A percentile compares a stretch with the other conserved stretches of the same genome.
Conservation (phyloP, 305 asterid genomes). For the Rubia balearica region DNA sequence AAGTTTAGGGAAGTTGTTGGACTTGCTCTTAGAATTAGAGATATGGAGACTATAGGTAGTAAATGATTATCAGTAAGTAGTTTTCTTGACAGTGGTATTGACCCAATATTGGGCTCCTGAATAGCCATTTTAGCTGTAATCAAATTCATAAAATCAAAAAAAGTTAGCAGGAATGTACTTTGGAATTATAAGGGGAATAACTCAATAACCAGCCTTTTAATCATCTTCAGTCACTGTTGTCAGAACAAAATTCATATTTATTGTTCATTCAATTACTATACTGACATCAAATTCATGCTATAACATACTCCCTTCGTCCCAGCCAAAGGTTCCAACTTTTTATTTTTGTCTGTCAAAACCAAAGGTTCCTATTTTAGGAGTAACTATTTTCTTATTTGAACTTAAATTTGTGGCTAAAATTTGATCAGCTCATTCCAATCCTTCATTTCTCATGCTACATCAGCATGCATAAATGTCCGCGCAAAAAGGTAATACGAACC, state of each 20-base stretch:
- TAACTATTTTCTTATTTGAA: too few species aligned
- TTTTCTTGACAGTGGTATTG: not conserved
- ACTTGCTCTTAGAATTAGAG: not conserved
- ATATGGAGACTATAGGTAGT: not conserved
- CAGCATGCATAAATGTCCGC: too few species aligned
- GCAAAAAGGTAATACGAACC: too few species aligned
- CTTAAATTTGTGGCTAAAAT: too few species aligned
- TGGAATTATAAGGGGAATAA: not conserved
- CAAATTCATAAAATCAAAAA: not conserved
- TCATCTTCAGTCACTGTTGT: not conserved
- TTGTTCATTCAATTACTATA: not conserved
- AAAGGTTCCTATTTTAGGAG: too few species aligned
- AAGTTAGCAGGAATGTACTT: not conserved
- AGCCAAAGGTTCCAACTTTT: too few species aligned
- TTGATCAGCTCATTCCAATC: too few species aligned
- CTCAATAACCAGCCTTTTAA: not conserved
- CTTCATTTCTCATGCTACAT: too few species aligned
- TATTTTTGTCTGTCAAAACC: too few species aligned
- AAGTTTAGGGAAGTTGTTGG: too few species aligned
- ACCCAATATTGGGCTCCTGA: not conserved
- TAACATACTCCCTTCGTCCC: too few species aligned
- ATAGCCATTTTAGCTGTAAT: not conserved
- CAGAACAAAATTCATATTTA: not conserved
- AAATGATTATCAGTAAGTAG: not conserved
- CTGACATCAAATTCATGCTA: not conserved